These are phyloP conservation scores for Priceomyces carsonii DNA, from an alignment of 805 yeast species.

Conservation along the genomic window DNA sequence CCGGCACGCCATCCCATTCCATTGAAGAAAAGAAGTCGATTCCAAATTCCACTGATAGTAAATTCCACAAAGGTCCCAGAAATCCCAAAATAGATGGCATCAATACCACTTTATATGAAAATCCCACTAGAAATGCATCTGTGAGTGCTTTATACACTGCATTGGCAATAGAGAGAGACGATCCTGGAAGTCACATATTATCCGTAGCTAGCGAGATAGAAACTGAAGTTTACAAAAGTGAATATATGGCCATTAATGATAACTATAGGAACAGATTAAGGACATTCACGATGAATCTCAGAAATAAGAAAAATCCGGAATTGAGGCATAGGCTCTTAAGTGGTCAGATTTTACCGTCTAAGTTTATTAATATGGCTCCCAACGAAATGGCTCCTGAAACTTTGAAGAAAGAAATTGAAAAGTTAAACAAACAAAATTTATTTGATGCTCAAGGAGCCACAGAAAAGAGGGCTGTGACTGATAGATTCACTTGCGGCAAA, in stretches of 20 bases:
- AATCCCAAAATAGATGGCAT: conserved; percentile 82
- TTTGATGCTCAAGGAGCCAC: conserved; percentile 98
- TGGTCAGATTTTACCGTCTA: conserved; percentile 65
- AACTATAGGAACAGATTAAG: conserved; percentile 81
- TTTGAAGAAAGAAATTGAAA: conserved; percentile 79
- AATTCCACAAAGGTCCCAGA: conserved; percentile 55
- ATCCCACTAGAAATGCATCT: conserved; percentile 81
- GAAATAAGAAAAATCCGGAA: conserved; percentile 88
- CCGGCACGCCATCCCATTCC: conserved; percentile 11
- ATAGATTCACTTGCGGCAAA: conserved; percentile 95
- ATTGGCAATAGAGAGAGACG: conserved; percentile 75
- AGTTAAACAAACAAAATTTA: conserved; percentile 82
- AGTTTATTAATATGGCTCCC: conserved; percentile 80
- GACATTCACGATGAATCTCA: conserved; percentile 80
- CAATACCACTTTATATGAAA: conserved; percentile 65
- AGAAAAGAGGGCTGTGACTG: conserved; percentile 93
- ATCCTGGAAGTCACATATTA: conserved; percentile 58
- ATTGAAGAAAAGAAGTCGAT: conserved; percentile 9
- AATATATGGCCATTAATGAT: conserved; percentile 56
- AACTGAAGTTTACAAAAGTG: conserved; percentile 61
- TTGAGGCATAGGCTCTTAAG: conserved; percentile 66
- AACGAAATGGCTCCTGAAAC: conserved; percentile 95
- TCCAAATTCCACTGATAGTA: conserved; percentile 33
- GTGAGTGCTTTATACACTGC: conserved; percentile 86
- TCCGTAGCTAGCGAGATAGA: conserved; percentile 72